Evolutionary conservation across 352 stramenopile species (phyloP).

Genomic region (Phytophthora sp.): DNA sequence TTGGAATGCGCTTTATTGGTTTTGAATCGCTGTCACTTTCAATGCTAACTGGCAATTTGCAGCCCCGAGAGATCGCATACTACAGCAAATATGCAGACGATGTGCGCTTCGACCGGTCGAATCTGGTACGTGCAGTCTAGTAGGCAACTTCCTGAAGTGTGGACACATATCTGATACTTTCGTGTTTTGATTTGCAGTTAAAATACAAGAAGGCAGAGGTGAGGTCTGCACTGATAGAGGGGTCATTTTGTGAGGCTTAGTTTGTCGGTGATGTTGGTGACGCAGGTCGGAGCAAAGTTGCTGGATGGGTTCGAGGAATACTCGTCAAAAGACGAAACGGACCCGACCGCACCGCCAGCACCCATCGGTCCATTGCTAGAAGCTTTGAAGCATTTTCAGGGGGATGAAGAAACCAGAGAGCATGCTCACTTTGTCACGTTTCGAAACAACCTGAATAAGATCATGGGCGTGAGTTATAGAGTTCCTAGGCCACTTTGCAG

Average conservation of each 20-base stretch:
- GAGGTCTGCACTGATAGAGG: too few species aligned
- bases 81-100: constrained; percentile 62
- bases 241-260: not conserved
- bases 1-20: too few species aligned
- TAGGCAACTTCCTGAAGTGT: not conserved
- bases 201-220: constrained; percentile 39
- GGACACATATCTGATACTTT: not conserved
- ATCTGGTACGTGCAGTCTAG: constrained; percentile 47
- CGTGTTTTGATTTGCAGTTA: constrained; percentile 21
- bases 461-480: constrained; percentile 74
- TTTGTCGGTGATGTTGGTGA: not conserved
- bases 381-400: constrained; percentile 53
- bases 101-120: constrained; percentile 66
- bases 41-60: too few species aligned
- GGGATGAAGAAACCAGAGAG: not conserved
- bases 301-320: constrained; percentile 65
- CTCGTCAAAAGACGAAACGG: constrained; percentile 53
- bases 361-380: constrained; percentile 57
- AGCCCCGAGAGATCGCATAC: constrained; percentile 69
- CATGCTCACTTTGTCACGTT: constrained; percentile 69
- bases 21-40: too few species aligned
- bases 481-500: too few species aligned
- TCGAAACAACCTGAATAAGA: constrained; percentile 87
- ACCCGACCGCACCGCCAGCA: constrained; percentile 49
- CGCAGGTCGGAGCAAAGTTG: constrained; percentile 59